Conservation (phyloP, 1,139 yeast genomes). For the Lodderomyces margitis region DNA sequence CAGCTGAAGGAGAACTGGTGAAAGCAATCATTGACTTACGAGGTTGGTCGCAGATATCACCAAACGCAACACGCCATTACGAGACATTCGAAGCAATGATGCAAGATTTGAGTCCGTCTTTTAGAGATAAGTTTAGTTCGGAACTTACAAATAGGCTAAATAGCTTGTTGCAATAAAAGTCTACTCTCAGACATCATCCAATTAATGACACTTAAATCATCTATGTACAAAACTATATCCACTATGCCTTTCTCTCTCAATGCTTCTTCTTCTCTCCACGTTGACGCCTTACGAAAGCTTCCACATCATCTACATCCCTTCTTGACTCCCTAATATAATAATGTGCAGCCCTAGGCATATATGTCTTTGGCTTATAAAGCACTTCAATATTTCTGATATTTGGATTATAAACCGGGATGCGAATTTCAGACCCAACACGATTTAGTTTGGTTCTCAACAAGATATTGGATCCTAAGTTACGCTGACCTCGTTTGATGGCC, state of each 20-base stretch:
- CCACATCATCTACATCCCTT: conserved; percentile 80
- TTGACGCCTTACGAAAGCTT: conserved; percentile 36
- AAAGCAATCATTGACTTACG: conserved; percentile 27
- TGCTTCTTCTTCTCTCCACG: conserved; percentile 8
- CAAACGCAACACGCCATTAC: conserved; percentile 10
- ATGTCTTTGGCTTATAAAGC: conserved; percentile 66
- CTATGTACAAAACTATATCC: conserved; percentile 3
- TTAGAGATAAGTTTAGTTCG: conserved; percentile 30
- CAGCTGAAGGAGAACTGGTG: conserved; percentile 20
- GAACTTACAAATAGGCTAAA: conserved; percentile 24
- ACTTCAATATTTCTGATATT: conserved; percentile 70
- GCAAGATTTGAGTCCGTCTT: conserved; percentile 35
- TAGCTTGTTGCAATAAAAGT: conserved; percentile 11
- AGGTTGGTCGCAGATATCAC: conserved; percentile 34
- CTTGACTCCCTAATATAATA: conserved; percentile 77
- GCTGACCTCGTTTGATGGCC: conserved; percentile 61
- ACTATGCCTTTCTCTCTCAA: neutral
- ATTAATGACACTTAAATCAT: neutral
- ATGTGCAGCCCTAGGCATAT: conserved; percentile 75
- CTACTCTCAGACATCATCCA: neutral
- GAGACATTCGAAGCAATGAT: conserved; percentile 50
- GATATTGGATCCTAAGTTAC: conserved; percentile 67
- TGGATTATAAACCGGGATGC: conserved; percentile 80
- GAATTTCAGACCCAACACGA: conserved; percentile 76
- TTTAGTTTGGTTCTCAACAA: conserved; percentile 76